These are phyloP conservation scores for Picea sitchensis DNA, from an alignment of 75 land plant species.

Conservation along the genomic window DNA sequence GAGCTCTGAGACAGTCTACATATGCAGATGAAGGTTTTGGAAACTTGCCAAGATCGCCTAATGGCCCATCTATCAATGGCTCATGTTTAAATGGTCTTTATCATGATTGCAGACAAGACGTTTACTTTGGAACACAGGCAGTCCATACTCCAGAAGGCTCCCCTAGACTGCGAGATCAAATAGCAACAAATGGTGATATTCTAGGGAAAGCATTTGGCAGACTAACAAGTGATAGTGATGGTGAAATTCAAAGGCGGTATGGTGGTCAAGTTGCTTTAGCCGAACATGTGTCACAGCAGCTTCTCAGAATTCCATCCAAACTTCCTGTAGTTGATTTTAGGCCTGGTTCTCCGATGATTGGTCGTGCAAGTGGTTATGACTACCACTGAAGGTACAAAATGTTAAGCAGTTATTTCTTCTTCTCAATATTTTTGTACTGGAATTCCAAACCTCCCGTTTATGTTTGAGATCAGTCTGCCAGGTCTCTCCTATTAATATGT, in stretches of 20 bases:
- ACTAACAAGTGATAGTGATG: constrained; percentile 8
- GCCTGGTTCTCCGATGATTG: constrained; percentile 10
- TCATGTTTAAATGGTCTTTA: constrained; percentile 15
- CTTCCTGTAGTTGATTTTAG: constrained; percentile 5
- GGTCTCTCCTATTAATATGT: background rate
- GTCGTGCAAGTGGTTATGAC: constrained; percentile 2
- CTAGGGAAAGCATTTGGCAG: constrained; percentile 31
- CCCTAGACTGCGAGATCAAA: constrained; percentile 26
- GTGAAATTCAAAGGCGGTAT: constrained; percentile 18
- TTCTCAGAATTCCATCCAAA: constrained; percentile 13
- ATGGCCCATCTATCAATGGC: constrained; percentile 14
- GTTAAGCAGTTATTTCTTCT: background rate
- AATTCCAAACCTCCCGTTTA: background rate
- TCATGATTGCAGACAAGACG: constrained; percentile 16
- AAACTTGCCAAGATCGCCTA: constrained; percentile 25
- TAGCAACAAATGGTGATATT: constrained; percentile 25
- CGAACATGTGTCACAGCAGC: constrained; percentile 17
- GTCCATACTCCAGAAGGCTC: constrained; percentile 17
- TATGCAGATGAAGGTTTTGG: constrained; percentile 34
- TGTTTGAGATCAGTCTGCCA: background rate
- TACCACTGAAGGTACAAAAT: constrained; percentile 1
- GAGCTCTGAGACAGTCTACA: constrained; percentile 20
- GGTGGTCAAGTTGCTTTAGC: constrained; percentile 24
- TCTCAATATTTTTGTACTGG: background rate
- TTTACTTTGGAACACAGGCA: constrained; percentile 14